Evolutionary conservation across 441 rosid genomes (phyloP).

Genomic region (Adansonia madagascariensis): DNA sequence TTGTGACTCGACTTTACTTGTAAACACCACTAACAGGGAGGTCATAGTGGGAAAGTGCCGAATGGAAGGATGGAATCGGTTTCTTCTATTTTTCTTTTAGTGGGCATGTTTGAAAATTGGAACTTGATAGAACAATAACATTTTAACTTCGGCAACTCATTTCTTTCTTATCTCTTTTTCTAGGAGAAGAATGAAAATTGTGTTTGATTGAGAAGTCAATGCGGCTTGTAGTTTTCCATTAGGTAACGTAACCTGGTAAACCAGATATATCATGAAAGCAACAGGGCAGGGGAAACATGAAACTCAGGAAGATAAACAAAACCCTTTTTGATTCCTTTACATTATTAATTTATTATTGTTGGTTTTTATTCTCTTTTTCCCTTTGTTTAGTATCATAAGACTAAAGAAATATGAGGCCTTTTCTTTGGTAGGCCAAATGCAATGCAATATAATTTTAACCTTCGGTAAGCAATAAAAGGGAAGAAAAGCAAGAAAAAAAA

Average conservation of each 20-base stretch:
- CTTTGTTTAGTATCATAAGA: neutral
- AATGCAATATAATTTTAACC: neutral
- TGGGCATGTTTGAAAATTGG: conserved; percentile 7
- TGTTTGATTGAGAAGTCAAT: neutral
- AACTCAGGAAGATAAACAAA: neutral
- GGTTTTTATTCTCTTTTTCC: neutral
- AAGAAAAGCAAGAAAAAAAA: neutral
- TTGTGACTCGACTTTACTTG: too few species aligned
- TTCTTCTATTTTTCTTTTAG: neutral
- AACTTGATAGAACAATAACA: neutral
- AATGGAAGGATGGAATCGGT: too few species aligned
- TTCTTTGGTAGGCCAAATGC: neutral
- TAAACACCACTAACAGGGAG: too few species aligned
- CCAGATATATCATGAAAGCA: neutral
- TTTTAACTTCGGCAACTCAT: neutral
- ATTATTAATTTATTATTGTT: neutral
- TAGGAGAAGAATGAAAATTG: neutral
- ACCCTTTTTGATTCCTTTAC: neutral
- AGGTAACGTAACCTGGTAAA: neutral
- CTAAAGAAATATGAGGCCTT: neutral
- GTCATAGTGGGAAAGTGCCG: too few species aligned
- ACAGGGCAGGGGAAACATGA: neutral
- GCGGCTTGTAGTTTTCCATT: conserved; percentile 18
- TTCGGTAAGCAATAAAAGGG: neutral
- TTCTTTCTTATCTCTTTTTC: neutral